These are phyloP conservation scores for Tinospora cordifolia DNA, from an alignment of 164 flowering plant genomes.

Conservation along the genomic window DNA sequence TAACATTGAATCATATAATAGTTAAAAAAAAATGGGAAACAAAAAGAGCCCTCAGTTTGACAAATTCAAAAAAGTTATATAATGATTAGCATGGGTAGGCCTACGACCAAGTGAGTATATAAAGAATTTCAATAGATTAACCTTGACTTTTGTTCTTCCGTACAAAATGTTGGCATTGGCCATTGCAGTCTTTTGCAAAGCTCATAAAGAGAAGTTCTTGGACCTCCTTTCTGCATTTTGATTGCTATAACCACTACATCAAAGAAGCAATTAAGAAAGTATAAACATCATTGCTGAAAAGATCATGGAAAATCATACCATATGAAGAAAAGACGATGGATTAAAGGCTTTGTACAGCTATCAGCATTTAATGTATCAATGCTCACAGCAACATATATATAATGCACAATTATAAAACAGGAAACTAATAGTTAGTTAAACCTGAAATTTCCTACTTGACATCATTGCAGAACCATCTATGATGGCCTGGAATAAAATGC, in stretches of 20 bases:
- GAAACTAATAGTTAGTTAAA: no score
- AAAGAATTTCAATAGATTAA: slow-evolving; percentile 16
- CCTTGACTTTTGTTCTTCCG: slow-evolving; percentile 52
- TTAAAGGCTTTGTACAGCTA: no score
- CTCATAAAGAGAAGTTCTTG: slow-evolving; percentile 47
- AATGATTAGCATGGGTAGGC: neutral
- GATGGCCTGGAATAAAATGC: neutral
- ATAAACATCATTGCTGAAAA: neutral
- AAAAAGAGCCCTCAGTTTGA: no score
- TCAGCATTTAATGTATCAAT: no score
- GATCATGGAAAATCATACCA: neutral
- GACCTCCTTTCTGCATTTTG: slow-evolving; percentile 73
- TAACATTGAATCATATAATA: no score
- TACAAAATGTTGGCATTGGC: slow-evolving; percentile 65
- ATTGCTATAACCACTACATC: slow-evolving; percentile 45
- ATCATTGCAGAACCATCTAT: neutral
- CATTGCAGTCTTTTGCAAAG: slow-evolving; percentile 65
- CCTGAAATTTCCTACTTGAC: no score
- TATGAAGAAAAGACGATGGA: neutral
- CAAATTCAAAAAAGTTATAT: neutral
- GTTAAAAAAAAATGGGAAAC: no score
- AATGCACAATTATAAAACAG: no score
- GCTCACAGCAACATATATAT: no score
- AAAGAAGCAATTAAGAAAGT: neutral
- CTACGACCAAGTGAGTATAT: neutral